These are phyloP conservation scores for Termitomyces sp. DNA, from an alignment of 768 basidiomycete species.

Conservation along the genomic window DNA sequence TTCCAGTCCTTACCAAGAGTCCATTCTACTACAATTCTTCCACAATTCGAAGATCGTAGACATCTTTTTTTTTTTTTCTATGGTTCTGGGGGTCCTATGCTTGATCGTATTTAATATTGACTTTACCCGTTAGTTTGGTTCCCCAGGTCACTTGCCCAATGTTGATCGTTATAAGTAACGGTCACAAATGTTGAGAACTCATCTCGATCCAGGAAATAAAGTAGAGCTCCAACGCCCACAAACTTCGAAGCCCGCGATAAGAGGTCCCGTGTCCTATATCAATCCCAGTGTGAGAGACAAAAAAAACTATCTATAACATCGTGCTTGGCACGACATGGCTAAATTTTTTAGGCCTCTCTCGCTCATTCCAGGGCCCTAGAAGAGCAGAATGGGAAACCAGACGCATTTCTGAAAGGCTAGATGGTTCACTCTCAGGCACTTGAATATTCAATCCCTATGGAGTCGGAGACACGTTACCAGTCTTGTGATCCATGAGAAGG, in stretches of 20 bases:
- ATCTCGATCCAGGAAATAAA: slow-evolving; percentile 12
- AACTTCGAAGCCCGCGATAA: slow-evolving; percentile 1
- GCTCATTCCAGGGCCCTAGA: not conserved
- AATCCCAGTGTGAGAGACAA: slow-evolving; percentile 3
- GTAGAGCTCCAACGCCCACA: not conserved
- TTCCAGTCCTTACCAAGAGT: slow-evolving; percentile 47
- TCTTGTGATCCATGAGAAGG: slow-evolving; percentile 24
- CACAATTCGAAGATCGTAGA: no score
- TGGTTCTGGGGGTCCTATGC: slow-evolving; percentile 9
- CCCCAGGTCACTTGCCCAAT: slow-evolving; percentile 13
- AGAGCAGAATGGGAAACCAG: not conserved
- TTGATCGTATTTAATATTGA: slow-evolving; percentile 2
- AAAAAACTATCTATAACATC: not conserved
- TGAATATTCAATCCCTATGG: not conserved
- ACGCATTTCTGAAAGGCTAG: no score
- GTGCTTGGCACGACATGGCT: not conserved
- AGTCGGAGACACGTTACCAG: slow-evolving; percentile 22
- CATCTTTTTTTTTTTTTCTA: no score
- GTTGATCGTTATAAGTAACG: no score
- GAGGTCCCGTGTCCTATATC: slow-evolving; percentile 8
- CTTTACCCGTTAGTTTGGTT: not conserved
- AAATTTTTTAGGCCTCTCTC: not conserved
- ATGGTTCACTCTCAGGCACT: not conserved
- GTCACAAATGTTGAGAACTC: not conserved
- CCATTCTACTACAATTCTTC: not conserved